Conservation (phyloP, 2,329 filamentous ascomycete species). For the Fulvia fulva region DNA sequence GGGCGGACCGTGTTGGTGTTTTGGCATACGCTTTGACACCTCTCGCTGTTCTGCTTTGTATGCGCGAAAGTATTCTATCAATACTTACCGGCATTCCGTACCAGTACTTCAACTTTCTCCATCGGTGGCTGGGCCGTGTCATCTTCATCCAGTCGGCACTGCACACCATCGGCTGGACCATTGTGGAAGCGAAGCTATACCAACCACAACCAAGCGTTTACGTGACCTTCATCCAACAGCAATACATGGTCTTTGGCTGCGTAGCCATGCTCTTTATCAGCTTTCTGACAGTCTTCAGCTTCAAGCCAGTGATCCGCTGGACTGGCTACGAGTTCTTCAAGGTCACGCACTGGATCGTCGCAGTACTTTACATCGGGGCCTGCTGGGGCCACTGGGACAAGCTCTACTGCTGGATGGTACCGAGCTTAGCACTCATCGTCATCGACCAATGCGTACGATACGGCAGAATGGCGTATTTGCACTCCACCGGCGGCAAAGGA, state of each 20-base stretch:
- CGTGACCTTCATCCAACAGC: conserved; percentile 55
- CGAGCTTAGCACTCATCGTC: conserved; percentile 61
- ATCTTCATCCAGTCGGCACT: conserved; percentile 65
- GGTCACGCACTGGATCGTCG: conserved; percentile 63
- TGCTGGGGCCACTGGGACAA: conserved; percentile 72
- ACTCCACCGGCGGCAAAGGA: conserved; percentile 33
- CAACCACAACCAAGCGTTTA: conserved; percentile 64
- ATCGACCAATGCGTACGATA: conserved; percentile 60
- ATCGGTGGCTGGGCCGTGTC: conserved; percentile 71
- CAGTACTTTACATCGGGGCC: conserved; percentile 69
- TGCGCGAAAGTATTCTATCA: conserved; percentile 65
- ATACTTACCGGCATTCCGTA: conserved; percentile 67
- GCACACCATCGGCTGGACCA: conserved; percentile 67
- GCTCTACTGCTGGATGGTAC: conserved; percentile 65
- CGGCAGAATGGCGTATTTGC: conserved; percentile 56
- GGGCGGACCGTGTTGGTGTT: conserved; percentile 64
- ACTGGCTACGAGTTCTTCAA: conserved; percentile 77
- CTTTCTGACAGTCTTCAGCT: conserved; percentile 58
- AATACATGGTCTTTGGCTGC: conserved; percentile 70
- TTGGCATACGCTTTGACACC: conserved; percentile 72
- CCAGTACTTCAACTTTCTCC: conserved; percentile 72
- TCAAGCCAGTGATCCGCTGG: conserved; percentile 55
- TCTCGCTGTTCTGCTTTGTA: conserved; percentile 63
- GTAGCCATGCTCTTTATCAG: conserved; percentile 64
- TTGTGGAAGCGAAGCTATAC: conserved; percentile 64